Evolutionary conservation across 176 grass and related monocot genomes (phyloP).

Genomic region (Avena atlantica): DNA sequence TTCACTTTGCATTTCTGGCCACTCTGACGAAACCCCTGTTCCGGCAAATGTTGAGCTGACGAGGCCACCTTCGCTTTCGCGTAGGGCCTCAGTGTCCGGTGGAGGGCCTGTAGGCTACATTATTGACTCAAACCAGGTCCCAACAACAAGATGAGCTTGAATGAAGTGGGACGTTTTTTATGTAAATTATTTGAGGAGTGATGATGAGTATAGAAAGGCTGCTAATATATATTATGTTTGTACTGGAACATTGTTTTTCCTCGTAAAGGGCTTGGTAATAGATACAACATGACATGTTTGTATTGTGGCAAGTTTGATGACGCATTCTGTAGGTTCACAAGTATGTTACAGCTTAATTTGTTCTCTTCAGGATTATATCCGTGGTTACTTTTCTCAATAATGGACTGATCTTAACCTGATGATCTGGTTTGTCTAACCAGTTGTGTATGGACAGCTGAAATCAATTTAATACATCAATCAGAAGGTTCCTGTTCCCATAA

Average conservation of each 20-base stretch:
- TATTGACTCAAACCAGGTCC: constrained; percentile 63
- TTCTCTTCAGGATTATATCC: background rate
- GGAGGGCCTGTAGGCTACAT: constrained; percentile 58
- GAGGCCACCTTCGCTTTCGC: constrained; percentile 47
- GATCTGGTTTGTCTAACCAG: background rate
- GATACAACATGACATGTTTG: constrained; percentile 1
- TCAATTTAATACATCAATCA: too few relatives aligned
- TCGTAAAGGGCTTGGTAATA: background rate
- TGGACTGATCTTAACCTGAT: background rate
- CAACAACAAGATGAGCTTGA: constrained; percentile 41
- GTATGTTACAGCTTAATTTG: background rate
- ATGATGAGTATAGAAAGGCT: constrained; percentile 24
- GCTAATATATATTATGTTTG: constrained; percentile 1
- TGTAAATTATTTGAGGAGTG: constrained; percentile 47
- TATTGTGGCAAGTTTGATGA: background rate
- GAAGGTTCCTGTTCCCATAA: too few relatives aligned
- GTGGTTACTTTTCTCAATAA: background rate
- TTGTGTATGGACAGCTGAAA: too few relatives aligned
- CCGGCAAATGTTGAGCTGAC: constrained; percentile 59
- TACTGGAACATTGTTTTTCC: constrained; percentile 1
- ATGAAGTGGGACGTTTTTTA: background rate
- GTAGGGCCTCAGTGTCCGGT: constrained; percentile 48
- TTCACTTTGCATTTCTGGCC: constrained; percentile 82
- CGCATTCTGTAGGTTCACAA: background rate
- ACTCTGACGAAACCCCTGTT: constrained; percentile 66